Base-by-base conservation (phyloP, 2,329 filamentous ascomycete genomes). In the Apiospora phragmitis region DNA sequence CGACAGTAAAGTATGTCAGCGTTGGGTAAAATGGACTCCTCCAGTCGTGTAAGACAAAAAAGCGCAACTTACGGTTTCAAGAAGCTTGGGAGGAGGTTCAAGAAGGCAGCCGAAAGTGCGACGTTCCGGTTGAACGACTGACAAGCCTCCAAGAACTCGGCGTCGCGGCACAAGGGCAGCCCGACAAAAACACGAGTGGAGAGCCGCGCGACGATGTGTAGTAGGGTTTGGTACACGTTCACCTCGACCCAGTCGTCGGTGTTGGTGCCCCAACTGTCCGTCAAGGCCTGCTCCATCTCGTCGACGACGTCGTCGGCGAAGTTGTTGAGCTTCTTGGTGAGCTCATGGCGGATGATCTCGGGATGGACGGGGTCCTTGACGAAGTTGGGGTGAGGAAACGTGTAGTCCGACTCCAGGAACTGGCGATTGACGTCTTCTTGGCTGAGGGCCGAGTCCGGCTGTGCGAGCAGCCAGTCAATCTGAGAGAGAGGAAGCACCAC, bases 341-440 rank as follows among this genome's bases (percentile, higher is more conserved):
- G 76, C 70, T 79, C 76, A 43, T 79, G 76, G 65, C 74, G 76
- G 72, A 80, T 78, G 55, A 80, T 71, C 11, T 79, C 76, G 1
- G 77, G 76, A 43, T 81, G 79, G 6, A 80, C 75, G 2, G 79
- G 78, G 65, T 75, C 72, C n/a, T 74, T 73, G 55, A 79, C 75
- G 65, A 77, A 72, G 65, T 77, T 79, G 21, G 75, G 75, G 42
- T 80, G 77, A 32, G 80, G 74, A 43, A 80, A 80, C 43, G 79
- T 78, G 68, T 80, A 76, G 41, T 80, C 76, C 29, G 77, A 72
- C 74, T 80, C 74, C n/a, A 81, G 75, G 71, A 80, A 80, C 68
- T 79, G 77, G 8, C 79, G 75, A 70, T 80, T 81, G 43, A 79
- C 77, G 32, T 75, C 75, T 70, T 76, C 77, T 71, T 81, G 79